Evolutionary conservation across 148 eudicot genomes (phyloP), one percentile per base, ranked within the genome.

Genomic region (Fagopyrum tataricum): DNA sequence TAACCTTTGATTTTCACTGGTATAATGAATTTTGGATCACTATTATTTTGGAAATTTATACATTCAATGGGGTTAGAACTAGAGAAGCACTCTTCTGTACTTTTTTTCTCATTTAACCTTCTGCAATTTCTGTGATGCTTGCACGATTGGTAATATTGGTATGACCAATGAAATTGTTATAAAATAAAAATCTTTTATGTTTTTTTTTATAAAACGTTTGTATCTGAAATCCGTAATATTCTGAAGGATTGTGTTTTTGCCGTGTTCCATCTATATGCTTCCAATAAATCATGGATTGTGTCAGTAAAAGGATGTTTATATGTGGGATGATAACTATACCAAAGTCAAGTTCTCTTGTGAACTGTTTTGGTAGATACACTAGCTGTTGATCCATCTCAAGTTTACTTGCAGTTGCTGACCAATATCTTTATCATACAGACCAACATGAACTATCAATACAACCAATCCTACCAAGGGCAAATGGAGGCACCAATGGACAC

Each of bases 401-500:
- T 2, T 55, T 56, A 17, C 31, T 4, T 20, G 14, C 41, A 42
- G 0, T 6, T 43, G 43, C 23, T 52, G 12, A 43, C 21, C 9
- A 2, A 74, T 69, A 43, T 62, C 74, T 69, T 61, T 46, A 31
- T 31, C 2, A 53, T 24, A 53, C 82, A 91, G 94, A 89, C 86
- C 74, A 82, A 88, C 70, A 84, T 83, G 85, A 81, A 64, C 75
- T 81, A 84, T 71, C 83, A 79, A 53, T 73, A 77, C 59, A 75
- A 80, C 78, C 85, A 85, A 23, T 73, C 70, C 39, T 62, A 86
- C 75, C 31, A 76, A 4, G 91, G 81, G 56, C 88, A 78, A 70
- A 75, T 49, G 23, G 79, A 76, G 56, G 44, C 82, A 39, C 48
- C 77, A 68, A 31, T 21, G 67, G 72, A 40, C 24, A 46, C 70